These are phyloP conservation scores for Apophysomyces variabilis DNA, from an alignment of 371 early-diverging fungal genomes.

Conservation along the genomic window DNA sequence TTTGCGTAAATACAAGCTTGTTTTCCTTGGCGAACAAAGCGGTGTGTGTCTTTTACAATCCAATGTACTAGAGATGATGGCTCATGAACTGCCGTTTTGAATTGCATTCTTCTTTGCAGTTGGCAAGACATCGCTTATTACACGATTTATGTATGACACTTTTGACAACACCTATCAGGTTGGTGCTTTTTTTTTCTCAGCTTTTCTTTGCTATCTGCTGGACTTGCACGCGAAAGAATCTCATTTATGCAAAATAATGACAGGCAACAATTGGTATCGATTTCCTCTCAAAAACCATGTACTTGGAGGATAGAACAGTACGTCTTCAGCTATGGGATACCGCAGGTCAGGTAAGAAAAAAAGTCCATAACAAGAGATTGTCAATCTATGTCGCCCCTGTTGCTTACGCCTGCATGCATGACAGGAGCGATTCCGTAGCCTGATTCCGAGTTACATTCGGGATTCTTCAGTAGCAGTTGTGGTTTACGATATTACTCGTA, in stretches of 20 bases:
- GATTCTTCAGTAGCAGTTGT: constrained; percentile 98
- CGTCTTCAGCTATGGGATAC: constrained; percentile 99
- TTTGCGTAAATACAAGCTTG: constrained; percentile 89
- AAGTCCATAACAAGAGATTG: neutral
- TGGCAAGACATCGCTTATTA: constrained; percentile 98
- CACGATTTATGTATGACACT: constrained; percentile 98
- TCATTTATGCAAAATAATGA: neutral
- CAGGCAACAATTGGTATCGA: constrained; percentile 99
- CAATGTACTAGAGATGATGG: neutral
- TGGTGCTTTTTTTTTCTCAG: neutral
- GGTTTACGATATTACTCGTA: constrained; percentile 95
- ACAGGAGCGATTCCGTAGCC: constrained; percentile 91
- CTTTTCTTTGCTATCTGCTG: neutral
- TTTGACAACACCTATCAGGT: constrained; percentile 95
- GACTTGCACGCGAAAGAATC: neutral
- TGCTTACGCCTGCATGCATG: constrained; percentile 1
- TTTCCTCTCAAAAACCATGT: constrained; percentile 98
- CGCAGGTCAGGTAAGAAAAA: constrained; percentile 89
- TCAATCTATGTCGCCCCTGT: neutral
- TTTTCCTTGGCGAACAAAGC: constrained; percentile 96
- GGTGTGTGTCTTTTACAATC: constrained; percentile 61
- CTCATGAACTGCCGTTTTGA: neutral
- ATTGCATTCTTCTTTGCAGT: constrained; percentile 55
- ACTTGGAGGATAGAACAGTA: constrained; percentile 93
- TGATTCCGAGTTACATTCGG: constrained; percentile 98